Evolutionary conservation across 2,329 filamentous ascomycete species (phyloP), one percentile per base, ranked within the genome.

Genomic region (Drechslerella stenobrocha): DNA sequence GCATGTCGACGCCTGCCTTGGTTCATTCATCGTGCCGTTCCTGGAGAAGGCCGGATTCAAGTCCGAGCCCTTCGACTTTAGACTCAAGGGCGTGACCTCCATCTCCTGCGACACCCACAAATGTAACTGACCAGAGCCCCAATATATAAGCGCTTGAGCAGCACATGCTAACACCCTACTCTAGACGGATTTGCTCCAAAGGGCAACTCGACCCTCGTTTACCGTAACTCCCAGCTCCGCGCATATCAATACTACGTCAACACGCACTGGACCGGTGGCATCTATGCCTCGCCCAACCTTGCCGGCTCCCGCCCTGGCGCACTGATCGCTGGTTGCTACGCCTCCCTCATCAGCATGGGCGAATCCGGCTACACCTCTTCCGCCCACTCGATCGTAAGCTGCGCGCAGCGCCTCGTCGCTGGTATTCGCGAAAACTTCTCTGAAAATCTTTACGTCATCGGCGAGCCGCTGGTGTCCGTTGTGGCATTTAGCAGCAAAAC

Each of bases 21-120:
- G 93, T 35, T 96, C 90, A 1, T 97, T 98, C 81, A 81, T 98
- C 46, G 84, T 98, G 44, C 90, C 93, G 1, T 90, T 92, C 79
- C 87, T 98, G 42, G 86, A 90, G 70, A 89, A 88, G 75, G 90
- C 93, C n/a, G 93, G 93, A 44, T 97, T 96, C 77, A 89, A 95
- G 70, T 83, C 88, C 20, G 85, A 87, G 72, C 85, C 85, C 3
- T 97, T 97, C 75, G 93, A 98, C 77, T 98, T 98, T 83, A 85
- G 88, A 58, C 85, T 95, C 64, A 90, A 89, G 72, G 93, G 93
- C 73, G 93, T 98, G 34, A 96, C 92, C 2, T 92, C 87, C 76
- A 97, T 98, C 77, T 90, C 86, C 72, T 95, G 91, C 76, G 93
- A 98, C 76, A 98, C 93, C 1, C 93, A 98, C 82, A 98, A 98